Evolutionary conservation across 164 flowering plant species (phyloP).

Genomic region (Vitis riparia): DNA sequence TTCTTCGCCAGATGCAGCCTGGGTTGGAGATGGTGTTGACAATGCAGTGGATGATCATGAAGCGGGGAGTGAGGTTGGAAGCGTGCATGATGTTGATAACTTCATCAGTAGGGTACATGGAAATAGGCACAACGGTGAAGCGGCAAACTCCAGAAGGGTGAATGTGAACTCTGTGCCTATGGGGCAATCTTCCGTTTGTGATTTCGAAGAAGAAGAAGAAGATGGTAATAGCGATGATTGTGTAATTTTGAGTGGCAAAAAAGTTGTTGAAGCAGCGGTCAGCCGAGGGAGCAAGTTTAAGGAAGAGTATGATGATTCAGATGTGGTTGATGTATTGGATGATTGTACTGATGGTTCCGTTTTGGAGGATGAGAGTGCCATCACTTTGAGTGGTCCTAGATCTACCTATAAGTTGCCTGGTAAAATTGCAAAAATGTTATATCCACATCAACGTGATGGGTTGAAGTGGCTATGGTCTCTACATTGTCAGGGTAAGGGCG

Average conservation of each 20-base stretch:
- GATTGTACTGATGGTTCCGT: constrained; percentile 18
- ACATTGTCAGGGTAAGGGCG: constrained; percentile 83
- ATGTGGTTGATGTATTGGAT: constrained; percentile 18
- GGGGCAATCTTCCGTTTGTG: constrained; percentile 10
- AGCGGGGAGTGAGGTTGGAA: constrained; percentile 1
- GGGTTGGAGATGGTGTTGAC: constrained; percentile 8
- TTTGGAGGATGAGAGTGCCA: constrained; percentile 29
- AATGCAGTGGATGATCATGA: background rate
- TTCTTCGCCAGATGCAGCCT: constrained; percentile 18
- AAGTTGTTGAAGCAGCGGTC: constrained; percentile 16
- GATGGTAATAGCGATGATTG: constrained; percentile 45
- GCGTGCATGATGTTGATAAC: background rate
- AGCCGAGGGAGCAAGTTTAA: constrained; percentile 11
- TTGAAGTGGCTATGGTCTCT: constrained; percentile 93
- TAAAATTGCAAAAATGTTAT: constrained; percentile 72
- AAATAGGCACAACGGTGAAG: constrained; percentile 3
- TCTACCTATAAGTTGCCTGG: constrained; percentile 52
- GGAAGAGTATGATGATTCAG: constrained; percentile 12
- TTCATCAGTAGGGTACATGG: constrained; percentile 8
- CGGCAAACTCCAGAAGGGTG: constrained; percentile 5
- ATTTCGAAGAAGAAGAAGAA: constrained; percentile 21
- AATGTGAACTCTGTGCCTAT: constrained; percentile 8
- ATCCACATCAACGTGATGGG: constrained; percentile 93
- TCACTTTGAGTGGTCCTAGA: constrained; percentile 42
- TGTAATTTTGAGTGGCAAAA: constrained; percentile 33